Base-by-base conservation (phyloP, 495 filamentous ascomycete genomes). In the Penicillium lividum region DNA sequence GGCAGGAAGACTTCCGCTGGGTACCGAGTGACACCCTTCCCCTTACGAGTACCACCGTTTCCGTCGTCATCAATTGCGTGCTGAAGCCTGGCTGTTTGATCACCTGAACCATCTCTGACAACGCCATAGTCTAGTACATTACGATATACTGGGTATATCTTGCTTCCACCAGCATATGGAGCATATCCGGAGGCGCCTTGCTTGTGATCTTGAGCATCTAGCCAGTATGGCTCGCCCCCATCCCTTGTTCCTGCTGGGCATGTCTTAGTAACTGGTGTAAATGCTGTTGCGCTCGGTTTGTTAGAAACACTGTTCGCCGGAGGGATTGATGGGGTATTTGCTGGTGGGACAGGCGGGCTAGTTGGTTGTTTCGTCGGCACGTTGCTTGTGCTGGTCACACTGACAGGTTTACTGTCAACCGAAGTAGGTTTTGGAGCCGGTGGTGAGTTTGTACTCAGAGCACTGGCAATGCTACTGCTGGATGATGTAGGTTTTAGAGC, bases 81-180 rank as follows among this genome's bases (percentile, higher is more conserved):
- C 31, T 79, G 75, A 0, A 79, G 18, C 4, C 53, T 68, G 10
- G 67, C 56, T 7, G 78, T 80, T 53, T 84, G 80, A 48, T 84
- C 77, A 15, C 71, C 69, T 0, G 51, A 71, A 4, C 81, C 80
- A 27, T 81, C 73, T 31, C 73, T 76, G 49, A 68, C 70, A 5
- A 81, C 84, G 1, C 72, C 74, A 63, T 83, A 87, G 36, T 78
- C 68, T 49, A 80, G 77, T 0, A 78, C 82, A 51, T 85, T 84
- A 6, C 85, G 75, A 56, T 83, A 86, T 0, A 86, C 80, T 2
- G 80, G 72, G 52, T 84, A 87, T 0, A 54, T 51, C 15, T 63
- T 54, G 36, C 77, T 69, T 16, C 58, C 61, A 18, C 51, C 56
- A 27, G 65, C 60, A 45, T 74, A 78, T 1, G 81, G 78, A 3